Evolutionary conservation across 352 stramenopile species (phyloP).

Genomic region (Pythium dissimile): DNA sequence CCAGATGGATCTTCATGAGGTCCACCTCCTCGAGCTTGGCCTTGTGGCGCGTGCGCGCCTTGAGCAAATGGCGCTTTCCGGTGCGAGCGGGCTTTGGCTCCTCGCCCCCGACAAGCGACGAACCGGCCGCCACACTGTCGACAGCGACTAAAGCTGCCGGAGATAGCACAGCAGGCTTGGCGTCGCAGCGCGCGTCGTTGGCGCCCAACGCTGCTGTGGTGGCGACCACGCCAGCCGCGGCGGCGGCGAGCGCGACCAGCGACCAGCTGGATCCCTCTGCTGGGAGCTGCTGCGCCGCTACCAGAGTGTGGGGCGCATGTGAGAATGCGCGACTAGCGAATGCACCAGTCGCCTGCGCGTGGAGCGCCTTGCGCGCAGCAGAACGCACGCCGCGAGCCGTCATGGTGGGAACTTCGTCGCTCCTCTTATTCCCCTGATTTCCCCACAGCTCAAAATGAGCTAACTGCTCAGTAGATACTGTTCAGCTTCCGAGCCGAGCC

Average conservation of each 20-base stretch:
- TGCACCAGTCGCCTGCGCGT: neutral
- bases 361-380: constrained; percentile 4
- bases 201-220: neutral
- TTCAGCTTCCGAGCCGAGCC: constrained; percentile 1
- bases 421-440: neutral
- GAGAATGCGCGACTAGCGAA: neutral
- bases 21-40: constrained; percentile 60
- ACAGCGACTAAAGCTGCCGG: neutral
- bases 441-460: too few relatives aligned
- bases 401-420: too few relatives aligned
- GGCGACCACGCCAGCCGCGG: neutral
- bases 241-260: neutral
- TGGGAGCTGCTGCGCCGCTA: neutral
- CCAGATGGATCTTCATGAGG: constrained; percentile 61
- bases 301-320: neutral
- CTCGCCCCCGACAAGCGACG: neutral
- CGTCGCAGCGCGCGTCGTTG: constrained; percentile 10
- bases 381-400: neutral
- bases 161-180: neutral
- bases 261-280: neutral
- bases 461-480: too few relatives aligned
- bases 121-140: neutral
- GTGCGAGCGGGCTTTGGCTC: constrained; percentile 23
- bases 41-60: constrained; percentile 57
- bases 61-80: constrained; percentile 38